A percentile compares a stretch with the other conserved stretches of the same genome.
Conservation (phyloP, 116 monocot species). For the Cymodocea nodosa region DNA sequence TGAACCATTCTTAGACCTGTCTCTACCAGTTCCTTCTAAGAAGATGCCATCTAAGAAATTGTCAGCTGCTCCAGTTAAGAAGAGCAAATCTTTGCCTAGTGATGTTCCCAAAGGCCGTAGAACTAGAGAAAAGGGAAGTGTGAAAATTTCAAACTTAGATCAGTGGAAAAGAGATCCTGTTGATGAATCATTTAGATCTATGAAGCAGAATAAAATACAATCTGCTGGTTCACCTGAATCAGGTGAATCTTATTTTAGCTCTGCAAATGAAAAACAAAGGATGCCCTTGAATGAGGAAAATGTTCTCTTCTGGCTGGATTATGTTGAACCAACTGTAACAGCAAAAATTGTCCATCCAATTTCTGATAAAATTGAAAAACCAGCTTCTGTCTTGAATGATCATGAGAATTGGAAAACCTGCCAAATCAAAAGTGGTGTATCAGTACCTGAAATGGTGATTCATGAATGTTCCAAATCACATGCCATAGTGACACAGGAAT, state of each 20-base stretch:
- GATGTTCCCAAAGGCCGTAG: conserved; percentile 20
- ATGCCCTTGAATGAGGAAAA: conserved; percentile 7
- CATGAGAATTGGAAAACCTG: conserved; percentile 7
- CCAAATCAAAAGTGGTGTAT: conserved; percentile 11
- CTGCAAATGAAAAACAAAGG: conserved; percentile 8
- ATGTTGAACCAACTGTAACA: conserved; percentile 5
- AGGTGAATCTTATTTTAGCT: conserved; percentile 15
- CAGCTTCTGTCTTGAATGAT: conserved; percentile 10
- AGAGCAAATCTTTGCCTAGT: conserved; percentile 18
- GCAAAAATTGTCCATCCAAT: conserved; percentile 4
- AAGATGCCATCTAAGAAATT: conserved; percentile 30
- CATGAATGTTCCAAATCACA: conserved; percentile 11
- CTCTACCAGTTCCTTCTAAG: conserved; percentile 69
- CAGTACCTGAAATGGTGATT: conserved; percentile 5
- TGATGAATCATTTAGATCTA: conserved; percentile 12
- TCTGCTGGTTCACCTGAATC: conserved; percentile 10
- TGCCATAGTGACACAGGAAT: conserved; percentile 13
- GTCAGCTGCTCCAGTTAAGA: conserved; percentile 16
- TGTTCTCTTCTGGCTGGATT: conserved; percentile 21
- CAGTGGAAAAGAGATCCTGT: conserved; percentile 11
- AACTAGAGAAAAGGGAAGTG: conserved; percentile 18
- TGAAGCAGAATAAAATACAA: conserved; percentile 3
- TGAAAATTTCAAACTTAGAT: conserved; percentile 6
- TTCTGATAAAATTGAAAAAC: conserved; percentile 2
- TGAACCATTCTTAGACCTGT: conserved; percentile 79